Evolutionary conservation across 2,329 filamentous ascomycete species (phyloP), one percentile per base, ranked within the genome.

Genomic region (Simplicillium sp.): DNA sequence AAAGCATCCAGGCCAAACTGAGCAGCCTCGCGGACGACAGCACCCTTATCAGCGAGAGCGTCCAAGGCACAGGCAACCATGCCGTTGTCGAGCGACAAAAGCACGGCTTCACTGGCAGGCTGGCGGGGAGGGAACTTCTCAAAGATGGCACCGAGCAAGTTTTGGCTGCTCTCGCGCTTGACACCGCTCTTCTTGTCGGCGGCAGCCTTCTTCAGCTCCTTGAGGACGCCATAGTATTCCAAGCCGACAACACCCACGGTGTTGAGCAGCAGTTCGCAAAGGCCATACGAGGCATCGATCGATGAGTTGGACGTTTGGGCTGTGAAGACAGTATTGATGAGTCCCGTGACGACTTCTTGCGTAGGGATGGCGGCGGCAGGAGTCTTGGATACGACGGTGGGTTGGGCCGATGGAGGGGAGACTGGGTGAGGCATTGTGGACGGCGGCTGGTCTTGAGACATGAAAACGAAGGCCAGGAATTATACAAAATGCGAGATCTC

Each of bases 1-100:
- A 97, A 72, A 17, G 87, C 84, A 60, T 98, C 89, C 43, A 98
- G 74, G 28, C 88, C 92, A 62, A 97, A 98, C 61, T 94, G 86
- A 6, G 90, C 88, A 34, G 89, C 85, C 57, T 97, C 89, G 52
- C 84, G 84, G 37, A 97, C 88, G 7, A 94, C 82, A 38, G 82
- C 68, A 39, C 84, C 86, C 70, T 98, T 97, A 61, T 98, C 92
- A 38, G 90, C 75, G 37, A 98, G 73, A 8, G 83, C 80, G 54
- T 98, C 92, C 45, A 97, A 75, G 17, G 84, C 87, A 46, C 80
- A 70, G 29, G 73, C 61, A 9, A 96, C 66, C 44, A 94, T 61
- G 42, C 78, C 81, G 41, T 82, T 80, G 60, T 94, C 84, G 57
- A 92, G 80, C n/a, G 89, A 61, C 14, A 96, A 67, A 49, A 98